phyloP scores from a whole-genome alignment of 164 flowering plant genomes.

The Warburgia ugandensis region DNA sequence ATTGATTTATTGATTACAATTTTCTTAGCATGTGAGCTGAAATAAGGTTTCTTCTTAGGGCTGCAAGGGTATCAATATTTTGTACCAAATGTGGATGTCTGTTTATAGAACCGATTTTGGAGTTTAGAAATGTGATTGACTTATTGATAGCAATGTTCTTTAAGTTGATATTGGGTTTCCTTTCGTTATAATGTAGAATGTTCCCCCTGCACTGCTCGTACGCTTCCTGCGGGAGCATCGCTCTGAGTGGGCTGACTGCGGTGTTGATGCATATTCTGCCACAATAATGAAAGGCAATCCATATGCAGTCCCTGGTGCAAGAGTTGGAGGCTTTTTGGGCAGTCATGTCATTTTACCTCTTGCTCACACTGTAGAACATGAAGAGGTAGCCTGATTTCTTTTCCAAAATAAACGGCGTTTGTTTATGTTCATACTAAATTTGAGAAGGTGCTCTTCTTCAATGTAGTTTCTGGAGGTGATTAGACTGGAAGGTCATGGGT shows the following conservation, averaged over 20 bases:
- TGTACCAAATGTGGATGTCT: too few relatives aligned
- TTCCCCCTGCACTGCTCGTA: slow-evolving; percentile 75
- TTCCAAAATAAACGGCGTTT: not conserved
- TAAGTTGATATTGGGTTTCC: not conserved
- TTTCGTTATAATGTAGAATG: slow-evolving; percentile 37
- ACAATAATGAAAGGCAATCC: slow-evolving; percentile 52
- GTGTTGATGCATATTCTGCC: slow-evolving; percentile 71
- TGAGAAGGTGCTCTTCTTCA: not conserved
- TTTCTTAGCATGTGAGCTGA: too few relatives aligned
- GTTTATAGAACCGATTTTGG: too few relatives aligned
- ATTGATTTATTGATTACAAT: too few relatives aligned
- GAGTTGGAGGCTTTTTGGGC: slow-evolving; percentile 49
- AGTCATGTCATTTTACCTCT: slow-evolving; percentile 70
- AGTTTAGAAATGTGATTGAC: too few relatives aligned
- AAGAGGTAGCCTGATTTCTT: slow-evolving; percentile 45
- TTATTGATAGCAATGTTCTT: too few relatives aligned
- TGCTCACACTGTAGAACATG: slow-evolving; percentile 70
- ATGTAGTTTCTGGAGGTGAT: slow-evolving; percentile 66
- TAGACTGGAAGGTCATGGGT: slow-evolving; percentile 60
- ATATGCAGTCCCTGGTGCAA: slow-evolving; percentile 52
- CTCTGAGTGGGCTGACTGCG: slow-evolving; percentile 82
- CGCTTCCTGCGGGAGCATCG: slow-evolving; percentile 85
- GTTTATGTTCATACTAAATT: not conserved
- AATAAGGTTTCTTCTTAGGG: too few relatives aligned
- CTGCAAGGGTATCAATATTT: too few relatives aligned